Evolutionary conservation across 148 eudicot genomes (phyloP).

Genomic region (Talinum fruticosum): DNA sequence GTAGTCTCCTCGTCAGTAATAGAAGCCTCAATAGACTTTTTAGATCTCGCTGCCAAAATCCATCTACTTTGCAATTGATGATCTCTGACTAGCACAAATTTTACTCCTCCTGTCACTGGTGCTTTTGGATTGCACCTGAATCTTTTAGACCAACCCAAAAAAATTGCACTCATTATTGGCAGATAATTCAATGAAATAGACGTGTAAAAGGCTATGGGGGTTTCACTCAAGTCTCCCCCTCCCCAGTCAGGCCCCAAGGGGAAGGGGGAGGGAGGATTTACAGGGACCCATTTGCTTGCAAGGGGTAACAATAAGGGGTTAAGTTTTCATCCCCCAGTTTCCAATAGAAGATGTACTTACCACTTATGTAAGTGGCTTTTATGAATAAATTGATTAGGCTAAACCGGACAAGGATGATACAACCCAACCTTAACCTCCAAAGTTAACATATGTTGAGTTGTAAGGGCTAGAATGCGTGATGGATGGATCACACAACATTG

Average conservation of each 20-base stretch:
- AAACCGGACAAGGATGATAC: too few relatives aligned
- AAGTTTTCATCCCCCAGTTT: not conserved
- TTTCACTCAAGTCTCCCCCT: too few relatives aligned
- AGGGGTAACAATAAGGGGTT: not conserved
- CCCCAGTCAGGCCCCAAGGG: too few relatives aligned
- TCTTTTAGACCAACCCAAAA: constrained; percentile 11
- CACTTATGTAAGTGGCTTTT: not conserved
- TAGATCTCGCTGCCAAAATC: constrained; percentile 44
- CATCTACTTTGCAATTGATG: constrained; percentile 35
- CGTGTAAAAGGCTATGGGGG: too few relatives aligned
- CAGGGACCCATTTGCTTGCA: not conserved
- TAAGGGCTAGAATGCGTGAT: too few relatives aligned
- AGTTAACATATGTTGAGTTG: too few relatives aligned
- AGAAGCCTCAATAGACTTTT: constrained; percentile 34
- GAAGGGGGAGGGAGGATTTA: too few relatives aligned
- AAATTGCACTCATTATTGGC: not conserved
- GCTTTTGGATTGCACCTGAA: constrained; percentile 64
- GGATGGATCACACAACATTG: too few relatives aligned
- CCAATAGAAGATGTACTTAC: not conserved
- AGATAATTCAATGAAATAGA: too few relatives aligned
- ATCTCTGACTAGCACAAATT: constrained; percentile 42
- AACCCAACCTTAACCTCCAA: too few relatives aligned
- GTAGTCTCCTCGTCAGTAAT: constrained; percentile 33
- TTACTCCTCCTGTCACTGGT: constrained; percentile 32
- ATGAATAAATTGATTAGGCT: too few relatives aligned